Evolutionary conservation across 768 basidiomycete species (phyloP), one percentile per base, ranked within the genome.

Genomic region (Kwoniella sp.): DNA sequence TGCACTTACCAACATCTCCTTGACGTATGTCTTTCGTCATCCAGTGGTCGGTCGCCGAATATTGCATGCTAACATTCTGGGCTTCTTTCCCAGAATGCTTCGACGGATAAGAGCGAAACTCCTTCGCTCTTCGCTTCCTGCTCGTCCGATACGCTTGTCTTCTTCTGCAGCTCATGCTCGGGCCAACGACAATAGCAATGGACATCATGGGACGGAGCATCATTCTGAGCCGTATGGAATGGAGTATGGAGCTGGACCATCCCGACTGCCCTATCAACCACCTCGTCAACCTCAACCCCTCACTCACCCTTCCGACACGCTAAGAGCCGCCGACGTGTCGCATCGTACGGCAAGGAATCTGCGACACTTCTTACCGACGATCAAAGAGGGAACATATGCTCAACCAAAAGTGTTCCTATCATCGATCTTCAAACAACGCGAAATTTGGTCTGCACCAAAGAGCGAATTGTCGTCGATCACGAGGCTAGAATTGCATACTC

Each of bases 191-290:
- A n/a, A 2, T 20, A 23, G 13, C n/a, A 45, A 20, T 20, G 41
- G 41, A 31, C 31, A 65, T 26, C 20, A 22, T 7, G 15, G 26
- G 2, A 22, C 53, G 26, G 28, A 65, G 4, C 5, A 59, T 52
- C 34, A 64, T 15, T 45, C 25, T 38, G 69, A 56, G 13, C 65
- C 63, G 13, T 71, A 65, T 30, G 70, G 70, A 3, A 52, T 41
- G 15, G 70, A 65, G 26, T 71, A 71, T 54, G 70, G 70, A 5
- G 62, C 70, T 37, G 70, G 70, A 53, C 70, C 70, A 17, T 71
- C 70, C 4, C 45, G 70, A 15, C 25, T 69, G 13, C 67, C 68
- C 23, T 69, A 69, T 38, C 55, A 62, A 58, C 34, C 55, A 22
- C 56, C 41, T 45, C 2, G 4, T 41, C 47, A 26, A 20, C 51